phyloP scores from a whole-genome alignment of 2,329 filamentous ascomycete species.

The Rachicladosporium sp. region DNA sequence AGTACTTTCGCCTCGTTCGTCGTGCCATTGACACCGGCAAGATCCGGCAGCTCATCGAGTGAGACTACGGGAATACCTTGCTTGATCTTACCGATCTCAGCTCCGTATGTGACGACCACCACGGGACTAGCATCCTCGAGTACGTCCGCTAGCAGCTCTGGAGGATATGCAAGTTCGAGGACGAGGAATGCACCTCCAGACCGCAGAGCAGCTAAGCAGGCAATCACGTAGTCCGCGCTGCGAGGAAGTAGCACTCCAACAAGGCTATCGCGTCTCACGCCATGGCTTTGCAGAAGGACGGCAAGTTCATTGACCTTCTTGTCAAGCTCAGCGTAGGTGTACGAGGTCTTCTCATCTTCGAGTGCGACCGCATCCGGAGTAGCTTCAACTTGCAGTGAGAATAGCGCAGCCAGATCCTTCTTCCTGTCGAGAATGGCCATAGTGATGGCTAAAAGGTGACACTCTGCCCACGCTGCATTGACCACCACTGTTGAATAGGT shows the following conservation, averaged over 20 bases:
- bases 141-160: conserved; percentile 61
- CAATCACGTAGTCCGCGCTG: conserved; percentile 67
- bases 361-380: conserved; percentile 60
- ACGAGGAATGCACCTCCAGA: conserved; percentile 72
- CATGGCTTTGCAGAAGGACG: conserved; percentile 49
- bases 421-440: conserved; percentile 58
- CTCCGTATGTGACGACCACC: conserved; percentile 56
- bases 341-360: conserved; percentile 54
- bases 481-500: too few relatives aligned
- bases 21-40: conserved; percentile 5
- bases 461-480: conserved; percentile 13
- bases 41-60: conserved; percentile 40
- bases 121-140: conserved; percentile 61
- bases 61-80: conserved; percentile 50
- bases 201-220: conserved; percentile 63
- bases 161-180: conserved; percentile 66
- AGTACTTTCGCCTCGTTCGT: conserved; percentile 23
- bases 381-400: conserved; percentile 52
- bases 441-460: too few relatives aligned
- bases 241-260: conserved; percentile 66
- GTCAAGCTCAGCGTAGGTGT: conserved; percentile 65
- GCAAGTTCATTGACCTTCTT: conserved; percentile 53
- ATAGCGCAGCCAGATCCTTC: conserved; percentile 62
- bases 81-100: conserved; percentile 54
- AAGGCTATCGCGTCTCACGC: conserved; percentile 59